Base-by-base conservation (phyloP, 2,329 filamentous ascomycete species). In the Aspergillus quadrilineatus region DNA sequence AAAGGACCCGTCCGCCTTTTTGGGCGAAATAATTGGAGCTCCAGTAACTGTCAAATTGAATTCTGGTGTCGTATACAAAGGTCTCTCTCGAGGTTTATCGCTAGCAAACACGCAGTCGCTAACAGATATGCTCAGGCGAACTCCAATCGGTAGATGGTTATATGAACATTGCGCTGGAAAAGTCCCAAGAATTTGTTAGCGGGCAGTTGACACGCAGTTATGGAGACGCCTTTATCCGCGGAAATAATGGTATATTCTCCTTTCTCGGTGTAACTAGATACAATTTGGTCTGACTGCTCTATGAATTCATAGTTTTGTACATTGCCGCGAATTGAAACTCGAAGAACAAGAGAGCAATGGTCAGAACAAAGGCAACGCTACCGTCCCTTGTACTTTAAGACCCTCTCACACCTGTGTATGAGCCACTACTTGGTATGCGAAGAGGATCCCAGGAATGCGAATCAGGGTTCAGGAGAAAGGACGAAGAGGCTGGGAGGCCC, bases 81-180 rank as follows among this genome's bases (percentile, higher is more conserved):
- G 93, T 93, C 68, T 45, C n/a, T 50, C 14, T 41, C 22, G 17
- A 10, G 6, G 9, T 32, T 8, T 9, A 30, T 15, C 28, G 3
- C 14, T 4, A 50, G 37, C 12, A 28, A 9, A 15, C 4, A 15
- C 15, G 42, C 37, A 26, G 41, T 36, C 49, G 44, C 54, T 57
- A 54, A 58, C 60, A n/a, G 44, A 4, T 12, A 29, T 15, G 34
- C 32, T 15, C 61, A 97, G 93, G 94, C 65, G 92, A 97, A 73
- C 83, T 97, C 37, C 92, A 97, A 73, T 96, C 92, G 0, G 93
- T 99, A 49, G 94, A 99, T 75, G 94, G 94, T 51, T 99, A 97
- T 78, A 99, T 99, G 94, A 99, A 99, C 78, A 97, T 99, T 73
- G 93, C 94, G 10, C 84, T 99, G 30, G 94, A 99, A 76, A 94